phyloP scores from a whole-genome alignment of 176 grass and related monocot species.

The Phyllostachys edulis region DNA sequence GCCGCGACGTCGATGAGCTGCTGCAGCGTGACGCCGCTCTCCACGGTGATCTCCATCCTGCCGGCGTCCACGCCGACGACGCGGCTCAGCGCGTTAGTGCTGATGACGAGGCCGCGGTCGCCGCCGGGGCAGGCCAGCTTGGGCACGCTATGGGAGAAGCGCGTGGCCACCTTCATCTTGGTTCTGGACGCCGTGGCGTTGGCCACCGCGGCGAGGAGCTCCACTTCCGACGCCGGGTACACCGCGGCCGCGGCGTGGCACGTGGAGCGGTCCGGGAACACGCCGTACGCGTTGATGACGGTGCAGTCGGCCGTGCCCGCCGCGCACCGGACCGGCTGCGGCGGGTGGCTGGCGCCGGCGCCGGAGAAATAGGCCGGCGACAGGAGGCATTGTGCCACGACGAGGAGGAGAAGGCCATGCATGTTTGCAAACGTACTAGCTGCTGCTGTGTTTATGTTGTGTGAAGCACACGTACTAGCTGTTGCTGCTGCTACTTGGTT shows the following conservation, averaged over 20 bases:
- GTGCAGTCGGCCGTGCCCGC: conserved; percentile 36
- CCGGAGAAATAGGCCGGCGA: neutral
- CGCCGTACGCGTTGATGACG: conserved; percentile 59
- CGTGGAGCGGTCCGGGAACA: conserved; percentile 59
- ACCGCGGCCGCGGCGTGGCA: conserved; percentile 36
- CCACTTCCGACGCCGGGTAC: conserved; percentile 52
- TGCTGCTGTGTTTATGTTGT: too few relatives aligned
- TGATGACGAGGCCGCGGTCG: conserved; percentile 41
- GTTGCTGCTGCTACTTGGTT: too few relatives aligned
- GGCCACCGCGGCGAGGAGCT: conserved; percentile 41
- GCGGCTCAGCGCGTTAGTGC: conserved; percentile 37
- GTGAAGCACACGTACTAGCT: too few relatives aligned
- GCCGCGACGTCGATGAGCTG: conserved; percentile 47
- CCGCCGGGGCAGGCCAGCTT: conserved; percentile 58
- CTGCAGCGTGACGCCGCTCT: conserved; percentile 44
- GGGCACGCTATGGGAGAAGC: conserved; percentile 60
- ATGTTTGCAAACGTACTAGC: too few relatives aligned
- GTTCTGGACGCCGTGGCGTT: conserved; percentile 22
- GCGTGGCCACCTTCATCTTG: conserved; percentile 54
- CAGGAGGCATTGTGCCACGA: neutral
- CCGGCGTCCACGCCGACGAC: conserved; percentile 24
- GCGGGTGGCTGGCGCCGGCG: conserved; percentile 19
- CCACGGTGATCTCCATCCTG: conserved; percentile 30
- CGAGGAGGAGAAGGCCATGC: too few relatives aligned
- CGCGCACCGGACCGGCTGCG: conserved; percentile 28